phyloP scores from a whole-genome alignment of 2,329 filamentous ascomycete species.

The Coniochaeta pulveracea region DNA sequence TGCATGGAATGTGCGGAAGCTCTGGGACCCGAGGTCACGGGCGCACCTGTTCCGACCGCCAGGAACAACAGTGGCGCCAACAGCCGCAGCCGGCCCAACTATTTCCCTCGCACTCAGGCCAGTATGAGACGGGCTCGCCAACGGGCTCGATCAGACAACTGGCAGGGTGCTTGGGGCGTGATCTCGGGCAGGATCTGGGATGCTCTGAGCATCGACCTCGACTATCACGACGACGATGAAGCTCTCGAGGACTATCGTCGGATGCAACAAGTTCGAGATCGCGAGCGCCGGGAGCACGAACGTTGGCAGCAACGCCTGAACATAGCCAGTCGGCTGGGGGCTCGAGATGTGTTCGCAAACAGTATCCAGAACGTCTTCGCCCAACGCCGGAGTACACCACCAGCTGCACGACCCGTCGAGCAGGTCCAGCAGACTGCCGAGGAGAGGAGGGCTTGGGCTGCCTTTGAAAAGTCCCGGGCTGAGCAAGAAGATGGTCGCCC shows the following conservation, averaged over 20 bases:
- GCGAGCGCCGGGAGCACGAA: slow-evolving; percentile 44
- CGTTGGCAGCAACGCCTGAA: slow-evolving; percentile 77
- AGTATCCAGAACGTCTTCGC: slow-evolving; percentile 48
- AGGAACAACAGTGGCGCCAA: slow-evolving; percentile 5
- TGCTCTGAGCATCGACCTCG: slow-evolving; percentile 63
- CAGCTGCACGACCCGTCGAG: no score
- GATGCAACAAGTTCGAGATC: slow-evolving; percentile 40
- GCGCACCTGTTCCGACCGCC: slow-evolving; percentile 16
- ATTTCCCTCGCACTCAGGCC: slow-evolving; percentile 44
- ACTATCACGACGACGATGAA: slow-evolving; percentile 72
- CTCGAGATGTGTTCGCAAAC: slow-evolving; percentile 58
- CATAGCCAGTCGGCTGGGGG: slow-evolving; percentile 71
- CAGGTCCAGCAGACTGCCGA: slow-evolving; percentile 35
- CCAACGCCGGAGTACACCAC: slow-evolving; percentile 41
- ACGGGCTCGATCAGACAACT: slow-evolving; percentile 65
- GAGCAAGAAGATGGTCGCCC: slow-evolving; percentile 43
- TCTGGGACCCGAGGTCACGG: slow-evolving; percentile 25
- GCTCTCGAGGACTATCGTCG: slow-evolving; percentile 39
- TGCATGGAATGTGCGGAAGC: slow-evolving; percentile 68
- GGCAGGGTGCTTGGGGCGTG: slow-evolving; percentile 75
- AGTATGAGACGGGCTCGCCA: slow-evolving; percentile 42
- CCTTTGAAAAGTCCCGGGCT: slow-evolving; percentile 75
- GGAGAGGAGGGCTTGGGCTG: slow-evolving; percentile 86
- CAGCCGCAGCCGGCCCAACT: slow-evolving; percentile 18
- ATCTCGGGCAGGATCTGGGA: slow-evolving; percentile 54